Percentiles rank a stretch among this genome's conserved stretches.
These are phyloP conservation scores for Chytriomyces confervae DNA, from an alignment of 192 early-diverging fungal genomes.

Conservation along the genomic window DNA sequence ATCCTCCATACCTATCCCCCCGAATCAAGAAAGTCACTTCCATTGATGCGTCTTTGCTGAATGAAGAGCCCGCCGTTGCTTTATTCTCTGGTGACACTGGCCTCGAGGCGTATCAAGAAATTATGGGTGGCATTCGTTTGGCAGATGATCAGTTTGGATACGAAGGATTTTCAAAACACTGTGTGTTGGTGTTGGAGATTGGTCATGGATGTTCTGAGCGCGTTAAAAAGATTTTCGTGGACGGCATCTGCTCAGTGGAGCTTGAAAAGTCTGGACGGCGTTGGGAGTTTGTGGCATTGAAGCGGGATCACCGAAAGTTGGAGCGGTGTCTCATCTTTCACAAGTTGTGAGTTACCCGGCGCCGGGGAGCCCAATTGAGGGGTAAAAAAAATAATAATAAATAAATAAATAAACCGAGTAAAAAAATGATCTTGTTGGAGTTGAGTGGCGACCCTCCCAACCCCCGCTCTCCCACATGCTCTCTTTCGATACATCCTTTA, in stretches of 20 bases:
- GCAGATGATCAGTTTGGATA: not conserved
- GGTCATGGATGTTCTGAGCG: slow-evolving; percentile 3
- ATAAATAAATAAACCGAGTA: not conserved
- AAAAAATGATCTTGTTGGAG: slow-evolving; percentile 32
- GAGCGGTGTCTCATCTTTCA: slow-evolving; percentile 13
- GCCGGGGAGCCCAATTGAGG: not conserved
- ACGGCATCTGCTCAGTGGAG: not conserved
- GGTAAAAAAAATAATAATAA: not conserved
- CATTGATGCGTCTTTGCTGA: slow-evolving; percentile 16
- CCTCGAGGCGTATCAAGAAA: slow-evolving; percentile 23
- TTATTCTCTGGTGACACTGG: slow-evolving; percentile 14
- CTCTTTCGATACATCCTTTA: no score
- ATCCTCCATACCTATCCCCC: slow-evolving; percentile 17
- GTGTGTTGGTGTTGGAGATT: slow-evolving; percentile 21
- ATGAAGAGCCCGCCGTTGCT: slow-evolving; percentile 12
- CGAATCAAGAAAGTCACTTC: not conserved
- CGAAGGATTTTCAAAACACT: not conserved
- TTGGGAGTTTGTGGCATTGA: slow-evolving; percentile 4
- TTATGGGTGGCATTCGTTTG: not conserved
- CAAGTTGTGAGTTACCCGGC: not conserved
- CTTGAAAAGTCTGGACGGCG: not conserved
- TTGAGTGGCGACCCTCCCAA: slow-evolving; percentile 1
- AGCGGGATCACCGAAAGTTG: not conserved
- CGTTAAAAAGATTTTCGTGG: slow-evolving; percentile 1
- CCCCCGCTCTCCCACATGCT: no score